phyloP scores from a whole-genome alignment of 2,329 filamentous ascomycete species.

The Colletotrichum theobromicola region DNA sequence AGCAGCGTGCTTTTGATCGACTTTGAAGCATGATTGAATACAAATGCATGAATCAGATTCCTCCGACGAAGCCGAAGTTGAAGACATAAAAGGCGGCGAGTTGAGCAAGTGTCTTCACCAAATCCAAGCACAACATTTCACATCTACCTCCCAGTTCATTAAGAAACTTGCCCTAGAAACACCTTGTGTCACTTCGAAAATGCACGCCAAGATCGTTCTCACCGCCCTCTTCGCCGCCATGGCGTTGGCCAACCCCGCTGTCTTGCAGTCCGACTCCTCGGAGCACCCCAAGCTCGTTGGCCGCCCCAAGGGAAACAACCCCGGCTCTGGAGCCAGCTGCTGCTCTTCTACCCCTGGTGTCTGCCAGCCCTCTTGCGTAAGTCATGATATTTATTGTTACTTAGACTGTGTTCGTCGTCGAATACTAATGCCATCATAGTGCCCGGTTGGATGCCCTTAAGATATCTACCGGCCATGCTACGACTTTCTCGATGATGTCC shows the following conservation, averaged over 20 bases:
- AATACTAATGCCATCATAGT: accelerated
- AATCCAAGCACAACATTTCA: not conserved
- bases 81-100: not conserved
- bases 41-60: not conserved
- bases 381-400: too few species aligned
- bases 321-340: not conserved
- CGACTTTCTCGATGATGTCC: too few species aligned
- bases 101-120: not conserved
- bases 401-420: too few species aligned
- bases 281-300: not conserved
- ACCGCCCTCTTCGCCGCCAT: not conserved
- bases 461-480: too few species aligned
- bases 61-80: not conserved
- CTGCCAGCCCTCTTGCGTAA: not conserved
- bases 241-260: not conserved
- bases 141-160: not conserved
- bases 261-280: not conserved
- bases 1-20: not conserved
- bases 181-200: not conserved
- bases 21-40: not conserved
- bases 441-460: not conserved
- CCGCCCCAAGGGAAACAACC: not conserved
- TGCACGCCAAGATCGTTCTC: not conserved
- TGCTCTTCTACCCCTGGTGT: not conserved
- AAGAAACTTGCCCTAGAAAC: accelerated